Evolutionary conservation across 257 asterid genomes (phyloP).

Genomic region (Gentiana straminea): DNA sequence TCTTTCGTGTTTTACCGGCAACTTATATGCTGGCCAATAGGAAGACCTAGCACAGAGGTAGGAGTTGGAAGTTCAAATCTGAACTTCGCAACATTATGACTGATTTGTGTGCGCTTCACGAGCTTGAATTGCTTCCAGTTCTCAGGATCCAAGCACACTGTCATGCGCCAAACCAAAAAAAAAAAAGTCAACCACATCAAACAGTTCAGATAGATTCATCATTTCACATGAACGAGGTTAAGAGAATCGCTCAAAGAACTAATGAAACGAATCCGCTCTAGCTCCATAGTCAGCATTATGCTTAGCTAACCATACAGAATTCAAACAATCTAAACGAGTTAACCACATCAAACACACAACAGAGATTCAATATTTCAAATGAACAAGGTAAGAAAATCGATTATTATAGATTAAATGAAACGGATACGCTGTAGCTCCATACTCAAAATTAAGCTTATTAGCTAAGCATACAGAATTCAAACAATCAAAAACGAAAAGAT

Average conservation of each 20-base stretch:
- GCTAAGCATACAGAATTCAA: background rate
- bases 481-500: background rate
- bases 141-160: slow-evolving; percentile 82
- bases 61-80: slow-evolving; percentile 83
- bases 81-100: slow-evolving; percentile 96
- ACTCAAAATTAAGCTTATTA: too few species aligned
- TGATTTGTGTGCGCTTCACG: slow-evolving; percentile 70
- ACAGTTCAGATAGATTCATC: too few species aligned
- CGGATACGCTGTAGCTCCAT: too few species aligned
- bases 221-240: too few species aligned
- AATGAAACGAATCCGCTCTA: too few species aligned
- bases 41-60: slow-evolving; percentile 86
- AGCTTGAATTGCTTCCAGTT: slow-evolving; percentile 80
- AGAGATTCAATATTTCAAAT: too few species aligned
- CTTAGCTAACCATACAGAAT: too few species aligned
- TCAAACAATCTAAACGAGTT: too few species aligned
- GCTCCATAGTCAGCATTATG: background rate
- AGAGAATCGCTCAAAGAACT: too few species aligned
- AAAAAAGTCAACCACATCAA: background rate
- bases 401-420: too few species aligned
- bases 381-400: too few species aligned
- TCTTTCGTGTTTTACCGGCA: slow-evolving; percentile 43
- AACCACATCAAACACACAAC: background rate
- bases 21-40: slow-evolving; percentile 96
- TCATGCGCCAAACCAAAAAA: slow-evolving; percentile 10